These are phyloP conservation scores for Globisporangium heterothallicum DNA, from an alignment of 352 stramenopile species.

Conservation along the genomic window DNA sequence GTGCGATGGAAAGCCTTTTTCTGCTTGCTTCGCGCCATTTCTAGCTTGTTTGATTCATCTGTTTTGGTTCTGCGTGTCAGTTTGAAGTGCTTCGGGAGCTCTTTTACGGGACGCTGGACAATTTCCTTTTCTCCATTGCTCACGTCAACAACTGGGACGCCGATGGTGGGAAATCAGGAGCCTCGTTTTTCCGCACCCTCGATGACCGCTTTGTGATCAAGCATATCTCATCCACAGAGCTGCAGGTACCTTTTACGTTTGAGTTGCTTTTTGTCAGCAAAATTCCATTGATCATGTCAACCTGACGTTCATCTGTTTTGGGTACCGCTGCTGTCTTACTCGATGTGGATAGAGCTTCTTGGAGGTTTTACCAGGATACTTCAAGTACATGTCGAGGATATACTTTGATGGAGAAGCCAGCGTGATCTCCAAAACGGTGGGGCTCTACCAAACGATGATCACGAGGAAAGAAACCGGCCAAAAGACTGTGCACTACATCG, in stretches of 20 bases:
- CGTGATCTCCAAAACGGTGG: constrained; percentile 96
- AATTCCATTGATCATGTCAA: neutral
- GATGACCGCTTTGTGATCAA: constrained; percentile 98
- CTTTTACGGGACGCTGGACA: constrained; percentile 58
- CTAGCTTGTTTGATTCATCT: neutral
- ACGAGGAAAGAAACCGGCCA: constrained; percentile 89
- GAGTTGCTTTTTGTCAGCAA: neutral
- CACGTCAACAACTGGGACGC: constrained; percentile 88
- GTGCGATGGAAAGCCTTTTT: constrained; percentile 20
- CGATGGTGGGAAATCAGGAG: constrained; percentile 96
- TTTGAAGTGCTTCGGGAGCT: constrained; percentile 92
- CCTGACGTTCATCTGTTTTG: neutral
- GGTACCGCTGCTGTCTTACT: constrained; percentile 13
- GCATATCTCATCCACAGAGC: constrained; percentile 96
- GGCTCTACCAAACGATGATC: constrained; percentile 97
- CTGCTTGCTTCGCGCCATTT: neutral
- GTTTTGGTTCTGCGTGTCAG: constrained; percentile 30
- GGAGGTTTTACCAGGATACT: constrained; percentile 87
- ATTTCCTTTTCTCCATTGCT: constrained; percentile 81
- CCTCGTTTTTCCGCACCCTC: constrained; percentile 93
- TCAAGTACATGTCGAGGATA: constrained; percentile 96
- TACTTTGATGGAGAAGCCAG: constrained; percentile 94
- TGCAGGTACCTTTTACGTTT: constrained; percentile 84
- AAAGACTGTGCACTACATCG: constrained; percentile 89
- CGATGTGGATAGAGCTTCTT: constrained; percentile 58